Evolutionary conservation across 768 basidiomycete species (phyloP).

Genomic region (Mycena capillaripes): DNA sequence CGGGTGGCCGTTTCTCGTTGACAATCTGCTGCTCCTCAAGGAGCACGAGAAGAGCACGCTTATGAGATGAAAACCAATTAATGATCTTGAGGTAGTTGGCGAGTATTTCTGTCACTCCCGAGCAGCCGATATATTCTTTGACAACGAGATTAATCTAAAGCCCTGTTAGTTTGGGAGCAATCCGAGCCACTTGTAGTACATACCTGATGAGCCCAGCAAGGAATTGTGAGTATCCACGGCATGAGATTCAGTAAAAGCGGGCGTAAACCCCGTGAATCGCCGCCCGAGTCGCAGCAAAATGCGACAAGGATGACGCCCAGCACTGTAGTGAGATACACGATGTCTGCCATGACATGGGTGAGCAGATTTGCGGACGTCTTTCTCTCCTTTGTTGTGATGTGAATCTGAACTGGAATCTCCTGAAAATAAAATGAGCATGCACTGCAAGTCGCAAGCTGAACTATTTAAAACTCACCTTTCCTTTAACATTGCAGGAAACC

Average conservation of each 20-base stretch:
- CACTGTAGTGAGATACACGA: neutral
- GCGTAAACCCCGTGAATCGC: neutral
- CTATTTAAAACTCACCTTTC: neutral
- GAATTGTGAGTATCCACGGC: neutral
- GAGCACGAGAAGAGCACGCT: neutral
- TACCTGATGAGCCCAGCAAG: conserved; percentile 2
- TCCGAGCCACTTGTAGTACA: neutral
- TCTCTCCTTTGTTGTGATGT: neutral
- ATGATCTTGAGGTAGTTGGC: neutral
- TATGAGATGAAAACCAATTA: neutral
- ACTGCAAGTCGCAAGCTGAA: too few relatives aligned
- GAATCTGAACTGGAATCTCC: neutral
- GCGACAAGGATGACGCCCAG: neutral
- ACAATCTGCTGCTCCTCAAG: neutral
- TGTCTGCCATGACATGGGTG: neutral
- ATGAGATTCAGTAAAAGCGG: neutral
- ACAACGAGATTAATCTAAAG: neutral
- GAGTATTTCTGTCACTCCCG: neutral
- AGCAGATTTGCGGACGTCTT: neutral
- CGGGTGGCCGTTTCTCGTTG: neutral
- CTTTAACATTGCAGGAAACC: neutral
- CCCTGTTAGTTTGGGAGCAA: neutral
- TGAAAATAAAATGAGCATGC: neutral
- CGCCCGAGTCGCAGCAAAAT: neutral
- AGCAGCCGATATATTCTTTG: neutral